Evolutionary conservation across 352 stramenopile species (phyloP), one percentile per base, ranked within the genome.

Genomic region (Phytophthora pluvialis): DNA sequence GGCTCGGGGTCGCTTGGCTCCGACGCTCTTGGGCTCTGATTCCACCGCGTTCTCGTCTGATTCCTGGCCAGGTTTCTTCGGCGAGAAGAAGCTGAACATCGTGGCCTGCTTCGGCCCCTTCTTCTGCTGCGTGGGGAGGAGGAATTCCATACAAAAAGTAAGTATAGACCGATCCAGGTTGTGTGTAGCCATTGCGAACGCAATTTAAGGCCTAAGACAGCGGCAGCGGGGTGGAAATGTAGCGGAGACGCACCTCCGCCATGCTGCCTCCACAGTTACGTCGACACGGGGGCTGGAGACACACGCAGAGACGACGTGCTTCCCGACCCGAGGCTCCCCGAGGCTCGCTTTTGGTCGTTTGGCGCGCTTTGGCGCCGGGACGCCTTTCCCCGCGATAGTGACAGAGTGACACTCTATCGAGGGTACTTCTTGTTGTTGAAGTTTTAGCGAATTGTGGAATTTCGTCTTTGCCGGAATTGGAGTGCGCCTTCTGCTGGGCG

Each of bases 41-140:
- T 68, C 63, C 28, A 39, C 26, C 5, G 40, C 42, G 5, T 54
- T 53, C 3, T 70, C 38, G 8, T 62, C 59, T 29, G 38, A 53
- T 68, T 68, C 67, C 10, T 63, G 64, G 26, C 46, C 59, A 8
- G 53, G 13, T 21, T 80, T 80, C 50, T 55, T 57, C 10, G 87
- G 87, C 40, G 87, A 91, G 66, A 95, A 95, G 63, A 94, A 95
- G 54, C 82, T 65, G 39, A 80, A 77, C 66, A 95, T 90, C 10
- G 82, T 86, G 33, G 77, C 80, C 67, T 95, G 84, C 56, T 66
- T 68, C 0, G 66, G n/a, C 7, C 50, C 57, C 38, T 95, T 93
- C 60, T 86, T 88, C 60, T 80, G 70, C 70, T 82, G 28, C 21
- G 25, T 18, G 15, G 8, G 16, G n/a, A 11, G 43, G 40, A 29